Conservation (phyloP, 1,284 basidiomycete genomes). For the Rhodotorula glutinis region DNA sequence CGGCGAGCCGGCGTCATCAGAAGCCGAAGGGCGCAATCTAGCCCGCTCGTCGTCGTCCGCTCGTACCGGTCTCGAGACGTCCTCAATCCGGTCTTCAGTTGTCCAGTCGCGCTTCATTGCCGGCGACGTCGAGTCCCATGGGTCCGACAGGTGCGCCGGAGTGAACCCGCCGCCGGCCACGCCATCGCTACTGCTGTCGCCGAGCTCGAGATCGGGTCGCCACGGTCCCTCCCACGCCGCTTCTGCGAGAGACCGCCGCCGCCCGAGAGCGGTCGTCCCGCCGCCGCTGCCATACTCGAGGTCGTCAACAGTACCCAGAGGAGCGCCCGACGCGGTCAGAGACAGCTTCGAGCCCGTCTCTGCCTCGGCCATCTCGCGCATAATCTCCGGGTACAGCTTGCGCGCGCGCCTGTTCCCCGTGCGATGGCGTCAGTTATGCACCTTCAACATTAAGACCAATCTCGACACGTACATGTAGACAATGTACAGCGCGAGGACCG, state of each 20-base stretch:
- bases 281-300: background rate
- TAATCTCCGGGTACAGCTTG: conserved; percentile 24
- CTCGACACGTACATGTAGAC: conserved; percentile 6
- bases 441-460: background rate
- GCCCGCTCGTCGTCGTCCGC: background rate
- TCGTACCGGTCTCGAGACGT: background rate
- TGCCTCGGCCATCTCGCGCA: conserved; percentile 23
- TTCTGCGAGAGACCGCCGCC: background rate
- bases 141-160: background rate
- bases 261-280: too few relatives aligned
- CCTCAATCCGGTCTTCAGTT: background rate
- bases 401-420: conserved; percentile 21
- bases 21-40: background rate
- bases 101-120: conserved; percentile 7
- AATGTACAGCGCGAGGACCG: conserved; percentile 31
- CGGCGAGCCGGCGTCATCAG: background rate
- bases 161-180: background rate
- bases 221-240: conserved; percentile 7
- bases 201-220: background rate
- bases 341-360: conserved; percentile 12
- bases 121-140: conserved; percentile 2
- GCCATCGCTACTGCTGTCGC: background rate
- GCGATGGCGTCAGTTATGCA: too few relatives aligned
- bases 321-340: background rate
- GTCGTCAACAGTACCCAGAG: background rate